A percentile compares a stretch with the other conserved stretches of the same genome.
Evolutionary conservation across 2,329 filamentous ascomycete species (phyloP).

Genomic region (Colletotrichum neosansevieriae): DNA sequence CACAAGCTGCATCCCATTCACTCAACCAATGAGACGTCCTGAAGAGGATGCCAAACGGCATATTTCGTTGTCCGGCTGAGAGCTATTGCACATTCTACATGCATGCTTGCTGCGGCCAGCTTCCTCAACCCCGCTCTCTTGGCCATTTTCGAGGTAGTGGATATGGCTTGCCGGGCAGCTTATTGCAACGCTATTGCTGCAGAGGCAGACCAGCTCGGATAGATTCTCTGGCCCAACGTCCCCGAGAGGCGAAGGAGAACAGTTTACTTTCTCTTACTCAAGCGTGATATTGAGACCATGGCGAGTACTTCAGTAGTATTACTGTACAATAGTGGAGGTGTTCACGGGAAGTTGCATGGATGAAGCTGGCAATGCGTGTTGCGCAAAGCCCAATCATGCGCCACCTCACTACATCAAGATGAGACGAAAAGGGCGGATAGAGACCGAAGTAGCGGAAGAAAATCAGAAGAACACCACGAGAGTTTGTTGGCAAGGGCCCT

Average conservation of each 20-base stretch:
- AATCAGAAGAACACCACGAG: background rate
- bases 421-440: slow-evolving; percentile 5
- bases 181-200: slow-evolving; percentile 23
- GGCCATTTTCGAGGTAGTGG: background rate
- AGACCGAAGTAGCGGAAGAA: background rate
- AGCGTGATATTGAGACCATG: background rate
- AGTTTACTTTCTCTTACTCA: background rate
- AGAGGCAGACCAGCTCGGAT: background rate
- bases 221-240: too few relatives aligned
- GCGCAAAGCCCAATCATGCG: slow-evolving; percentile 17
- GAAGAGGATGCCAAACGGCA: background rate
- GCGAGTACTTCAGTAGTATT: too few relatives aligned
- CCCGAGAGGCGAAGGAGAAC: background rate
- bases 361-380: background rate
- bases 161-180: slow-evolving; percentile 33
- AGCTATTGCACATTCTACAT: background rate
- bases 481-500: slow-evolving; percentile 12
- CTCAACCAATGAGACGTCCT: background rate
- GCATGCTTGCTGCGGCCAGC: slow-evolving; percentile 10
- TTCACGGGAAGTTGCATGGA: background rate
- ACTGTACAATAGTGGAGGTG: background rate
- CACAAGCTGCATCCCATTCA: background rate
- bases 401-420: background rate
- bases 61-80: background rate
- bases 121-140: background rate